These are phyloP conservation scores for Paulownia fortunei DNA, from an alignment of 257 asterid genomes.

Conservation along the genomic window DNA sequence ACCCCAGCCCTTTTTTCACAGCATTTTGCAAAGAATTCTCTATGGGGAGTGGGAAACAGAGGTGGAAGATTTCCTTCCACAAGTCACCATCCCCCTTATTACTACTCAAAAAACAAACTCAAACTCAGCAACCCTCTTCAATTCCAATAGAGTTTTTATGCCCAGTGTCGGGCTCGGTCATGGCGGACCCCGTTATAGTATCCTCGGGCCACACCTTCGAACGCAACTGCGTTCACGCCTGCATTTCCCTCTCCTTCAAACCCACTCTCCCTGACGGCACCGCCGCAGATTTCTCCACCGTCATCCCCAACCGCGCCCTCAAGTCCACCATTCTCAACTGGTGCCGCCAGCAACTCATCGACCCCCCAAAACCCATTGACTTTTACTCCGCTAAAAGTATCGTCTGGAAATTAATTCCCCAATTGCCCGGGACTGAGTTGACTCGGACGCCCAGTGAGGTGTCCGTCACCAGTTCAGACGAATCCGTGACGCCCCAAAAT, in stretches of 20 bases:
- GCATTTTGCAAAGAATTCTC: not conserved
- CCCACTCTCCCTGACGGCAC: conserved; percentile 61
- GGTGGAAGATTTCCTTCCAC: conserved; percentile 77
- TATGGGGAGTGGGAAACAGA: conserved; percentile 60
- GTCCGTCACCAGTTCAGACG: conserved; percentile 64
- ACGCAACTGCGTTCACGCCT: conserved; percentile 72
- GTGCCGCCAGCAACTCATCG: conserved; percentile 56
- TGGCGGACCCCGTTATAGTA: conserved; percentile 94
- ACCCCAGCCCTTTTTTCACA: not conserved
- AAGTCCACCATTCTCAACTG: conserved; percentile 74
- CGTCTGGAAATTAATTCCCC: conserved; percentile 44
- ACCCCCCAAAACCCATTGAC: conserved; percentile 66
- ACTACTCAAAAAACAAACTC: conserved; percentile 33
- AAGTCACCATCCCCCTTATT: conserved; percentile 44
- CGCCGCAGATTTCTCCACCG: conserved; percentile 64
- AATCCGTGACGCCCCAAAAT: conserved; percentile 45
- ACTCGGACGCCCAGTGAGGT: conserved; percentile 50
- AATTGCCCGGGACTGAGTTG: conserved; percentile 21
- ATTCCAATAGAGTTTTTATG: conserved; percentile 73
- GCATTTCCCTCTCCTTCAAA: conserved; percentile 64
- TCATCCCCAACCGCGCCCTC: conserved; percentile 89
- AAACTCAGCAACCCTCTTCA: not conserved
- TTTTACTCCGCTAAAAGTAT: conserved; percentile 64
- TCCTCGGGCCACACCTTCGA: conserved; percentile 94
- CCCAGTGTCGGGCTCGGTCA: conserved; percentile 69